phyloP scores from a whole-genome alignment of 1,284 basidiomycete genomes.

The Exobasidium rhododendri region DNA sequence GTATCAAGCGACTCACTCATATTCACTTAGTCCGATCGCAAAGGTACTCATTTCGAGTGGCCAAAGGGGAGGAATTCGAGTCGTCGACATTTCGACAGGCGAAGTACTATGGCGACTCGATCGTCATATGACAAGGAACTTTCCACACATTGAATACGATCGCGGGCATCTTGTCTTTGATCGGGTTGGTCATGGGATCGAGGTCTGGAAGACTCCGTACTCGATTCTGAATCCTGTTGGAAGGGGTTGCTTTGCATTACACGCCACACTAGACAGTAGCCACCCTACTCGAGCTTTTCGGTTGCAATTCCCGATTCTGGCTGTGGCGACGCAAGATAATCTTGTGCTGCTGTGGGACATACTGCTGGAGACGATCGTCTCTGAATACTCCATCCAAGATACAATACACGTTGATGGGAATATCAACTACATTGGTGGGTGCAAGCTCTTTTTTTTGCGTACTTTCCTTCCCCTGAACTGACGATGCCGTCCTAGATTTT shows the following conservation, averaged over 20 bases:
- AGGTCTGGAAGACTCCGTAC: constrained; percentile 40
- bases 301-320: constrained; percentile 38
- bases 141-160: constrained; percentile 42
- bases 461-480: no score
- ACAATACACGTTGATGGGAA: constrained; percentile 28
- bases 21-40: constrained; percentile 22
- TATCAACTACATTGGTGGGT: constrained; percentile 43
- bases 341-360: constrained; percentile 31
- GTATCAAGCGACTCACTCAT: not conserved
- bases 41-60: constrained; percentile 31
- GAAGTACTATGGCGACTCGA: constrained; percentile 32
- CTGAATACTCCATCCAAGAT: constrained; percentile 23
- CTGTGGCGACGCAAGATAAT: constrained; percentile 29
- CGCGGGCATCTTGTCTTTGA: constrained; percentile 44
- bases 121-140: constrained; percentile 21
- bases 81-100: constrained; percentile 22
- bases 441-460: no score
- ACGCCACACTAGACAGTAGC: constrained; percentile 22
- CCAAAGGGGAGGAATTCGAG: constrained; percentile 17
- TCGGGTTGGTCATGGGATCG: constrained; percentile 29
- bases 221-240: constrained; percentile 21
- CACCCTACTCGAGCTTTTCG: constrained; percentile 34
- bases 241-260: constrained; percentile 32
- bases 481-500: no score
- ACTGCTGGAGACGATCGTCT: constrained; percentile 21